Evolutionary conservation across 2,329 filamentous ascomycete species (phyloP).

Genomic region (Clarireedia hainanense): DNA sequence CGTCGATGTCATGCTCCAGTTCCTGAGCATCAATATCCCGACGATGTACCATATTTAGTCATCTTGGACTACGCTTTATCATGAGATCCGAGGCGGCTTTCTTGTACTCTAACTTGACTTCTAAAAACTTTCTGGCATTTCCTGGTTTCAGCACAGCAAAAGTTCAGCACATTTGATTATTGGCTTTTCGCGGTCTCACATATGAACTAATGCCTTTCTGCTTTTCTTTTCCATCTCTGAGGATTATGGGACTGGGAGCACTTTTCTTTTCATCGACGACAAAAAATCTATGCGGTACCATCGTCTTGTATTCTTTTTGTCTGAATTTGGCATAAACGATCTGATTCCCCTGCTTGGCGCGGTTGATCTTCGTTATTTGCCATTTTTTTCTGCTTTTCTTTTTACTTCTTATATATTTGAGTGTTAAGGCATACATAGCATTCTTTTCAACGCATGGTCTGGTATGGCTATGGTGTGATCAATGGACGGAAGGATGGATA

Average conservation of each 20-base stretch:
- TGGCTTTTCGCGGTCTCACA: conserved; percentile 3
- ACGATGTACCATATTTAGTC: conserved; percentile 10
- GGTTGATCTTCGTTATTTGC: background rate
- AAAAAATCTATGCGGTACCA: conserved; percentile 7
- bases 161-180: conserved; percentile 7
- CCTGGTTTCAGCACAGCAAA: conserved; percentile 8
- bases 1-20: conserved; percentile 3
- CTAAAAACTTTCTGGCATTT: conserved; percentile 1
- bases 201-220: conserved; percentile 1
- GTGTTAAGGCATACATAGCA: conserved; percentile 1
- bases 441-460: background rate
- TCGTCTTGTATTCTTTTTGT: background rate
- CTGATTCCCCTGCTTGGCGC: background rate
- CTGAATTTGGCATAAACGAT: conserved; percentile 1
- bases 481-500: background rate
- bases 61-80: conserved; percentile 1
- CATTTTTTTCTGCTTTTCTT: background rate
- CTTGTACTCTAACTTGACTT: conserved; percentile 9
- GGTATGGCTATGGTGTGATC: background rate
- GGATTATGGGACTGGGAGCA: conserved; percentile 6
- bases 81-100: conserved; percentile 1
- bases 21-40: background rate
- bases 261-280: conserved; percentile 1
- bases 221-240: conserved; percentile 2
- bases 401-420: background rate